phyloP scores from a whole-genome alignment of 768 basidiomycete genomes.

The Boletus sp. region DNA sequence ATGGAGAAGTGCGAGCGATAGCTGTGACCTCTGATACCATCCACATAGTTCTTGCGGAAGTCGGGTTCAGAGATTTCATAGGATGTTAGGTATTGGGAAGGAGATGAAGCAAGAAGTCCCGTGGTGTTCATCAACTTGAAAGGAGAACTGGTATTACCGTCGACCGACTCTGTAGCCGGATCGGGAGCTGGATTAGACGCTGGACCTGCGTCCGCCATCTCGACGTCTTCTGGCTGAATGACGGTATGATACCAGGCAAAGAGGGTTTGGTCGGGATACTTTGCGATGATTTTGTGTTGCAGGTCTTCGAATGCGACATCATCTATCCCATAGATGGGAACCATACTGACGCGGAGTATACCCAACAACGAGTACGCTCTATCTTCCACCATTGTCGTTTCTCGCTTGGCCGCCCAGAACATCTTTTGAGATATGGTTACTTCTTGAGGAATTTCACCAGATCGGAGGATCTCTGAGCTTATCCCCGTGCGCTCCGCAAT shows the following conservation, averaged over 20 bases:
- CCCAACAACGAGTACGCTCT: conserved; percentile 33
- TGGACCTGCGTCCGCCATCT: conserved; percentile 5
- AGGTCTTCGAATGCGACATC: conserved; percentile 27
- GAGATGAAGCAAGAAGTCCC: conserved; percentile 26
- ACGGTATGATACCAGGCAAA: conserved; percentile 24
- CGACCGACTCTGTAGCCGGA: not conserved
- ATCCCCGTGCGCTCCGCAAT: conserved; percentile 21
- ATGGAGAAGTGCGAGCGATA: conserved; percentile 19
- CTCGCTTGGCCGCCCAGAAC: conserved; percentile 27
- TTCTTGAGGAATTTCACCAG: conserved; percentile 3
- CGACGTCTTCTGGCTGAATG: conserved; percentile 8
- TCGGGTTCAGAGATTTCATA: conserved; percentile 22
- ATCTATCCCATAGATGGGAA: conserved; percentile 26
- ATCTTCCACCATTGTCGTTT: conserved; percentile 28
- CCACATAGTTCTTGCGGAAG: conserved; percentile 20
- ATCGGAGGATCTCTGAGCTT: conserved; percentile 12
- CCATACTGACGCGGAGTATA: conserved; percentile 21
- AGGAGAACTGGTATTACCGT: not conserved
- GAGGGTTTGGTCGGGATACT: conserved; percentile 24
- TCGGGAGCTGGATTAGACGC: not conserved
- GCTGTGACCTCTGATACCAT: conserved; percentile 8
- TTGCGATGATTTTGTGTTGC: conserved; percentile 23
- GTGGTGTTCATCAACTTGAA: conserved; percentile 8
- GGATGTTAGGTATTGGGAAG: conserved; percentile 17
- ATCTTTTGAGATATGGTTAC: conserved; percentile 26